Evolutionary conservation across 208 protist genomes (phyloP).

Genomic region (Leptomonas seymouri): DNA sequence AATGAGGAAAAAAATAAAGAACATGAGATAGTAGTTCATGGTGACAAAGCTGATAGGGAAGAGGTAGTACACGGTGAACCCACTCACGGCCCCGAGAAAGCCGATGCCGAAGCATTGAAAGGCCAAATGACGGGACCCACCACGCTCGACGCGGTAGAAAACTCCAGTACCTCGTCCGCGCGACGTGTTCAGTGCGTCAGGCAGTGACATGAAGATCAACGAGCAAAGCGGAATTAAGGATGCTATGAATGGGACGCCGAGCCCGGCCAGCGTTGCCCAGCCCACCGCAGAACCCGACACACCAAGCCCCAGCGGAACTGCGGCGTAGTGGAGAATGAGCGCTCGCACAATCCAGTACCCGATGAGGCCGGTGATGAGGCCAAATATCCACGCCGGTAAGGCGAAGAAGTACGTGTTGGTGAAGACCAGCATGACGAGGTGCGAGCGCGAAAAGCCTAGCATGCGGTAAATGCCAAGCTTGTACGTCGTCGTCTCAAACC

Average conservation of each 20-base stretch:
- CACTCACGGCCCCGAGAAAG: slow-evolving; percentile 50
- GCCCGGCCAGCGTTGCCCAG: slow-evolving; percentile 69
- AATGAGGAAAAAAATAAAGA: slow-evolving; percentile 94
- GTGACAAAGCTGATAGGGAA: slow-evolving; percentile 90
- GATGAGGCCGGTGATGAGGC: slow-evolving; percentile 71
- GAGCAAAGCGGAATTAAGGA: slow-evolving; percentile 86
- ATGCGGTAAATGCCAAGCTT: slow-evolving; percentile 95
- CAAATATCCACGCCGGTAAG: slow-evolving; percentile 79
- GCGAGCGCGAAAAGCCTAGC: slow-evolving; percentile 71
- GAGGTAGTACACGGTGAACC: slow-evolving; percentile 91
- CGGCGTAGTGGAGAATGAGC: slow-evolving; percentile 38
- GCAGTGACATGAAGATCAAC: slow-evolving; percentile 70
- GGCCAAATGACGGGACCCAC: slow-evolving; percentile 26
- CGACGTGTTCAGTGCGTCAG: slow-evolving; percentile 85
- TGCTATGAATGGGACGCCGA: slow-evolving; percentile 84
- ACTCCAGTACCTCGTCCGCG: slow-evolving; percentile 52
- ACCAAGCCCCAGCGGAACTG: slow-evolving; percentile 33
- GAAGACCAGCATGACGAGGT: slow-evolving; percentile 61
- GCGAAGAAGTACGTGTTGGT: slow-evolving; percentile 72
- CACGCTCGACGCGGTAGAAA: slow-evolving; percentile 75
- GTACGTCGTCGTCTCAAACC: slow-evolving; percentile 92
- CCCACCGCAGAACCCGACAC: slow-evolving; percentile 49
- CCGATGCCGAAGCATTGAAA: slow-evolving; percentile 54
- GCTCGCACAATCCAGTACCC: slow-evolving; percentile 45
- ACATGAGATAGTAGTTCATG: slow-evolving; percentile 85